Evolutionary conservation across 768 basidiomycete genomes (phyloP).

Genomic region (Panaeolus papilionaceus): DNA sequence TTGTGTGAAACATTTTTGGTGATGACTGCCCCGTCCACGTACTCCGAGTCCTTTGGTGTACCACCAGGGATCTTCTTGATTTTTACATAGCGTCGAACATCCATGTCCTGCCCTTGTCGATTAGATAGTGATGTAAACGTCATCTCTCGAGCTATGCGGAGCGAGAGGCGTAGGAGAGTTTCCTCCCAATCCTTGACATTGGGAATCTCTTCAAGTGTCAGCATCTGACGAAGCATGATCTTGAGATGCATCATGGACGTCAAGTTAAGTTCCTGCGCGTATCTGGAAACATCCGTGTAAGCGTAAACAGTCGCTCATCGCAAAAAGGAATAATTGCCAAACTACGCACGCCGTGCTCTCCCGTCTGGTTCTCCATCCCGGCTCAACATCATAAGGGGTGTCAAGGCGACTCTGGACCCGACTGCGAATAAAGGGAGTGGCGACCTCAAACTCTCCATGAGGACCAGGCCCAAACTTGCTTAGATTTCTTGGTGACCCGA

Average conservation of each 20-base stretch:
- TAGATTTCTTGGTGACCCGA: constrained; percentile 61
- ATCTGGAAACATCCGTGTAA: constrained; percentile 48
- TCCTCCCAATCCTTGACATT: constrained; percentile 90
- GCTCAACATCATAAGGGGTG: constrained; percentile 56
- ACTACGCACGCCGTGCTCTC: constrained; percentile 87
- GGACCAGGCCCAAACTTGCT: constrained; percentile 67
- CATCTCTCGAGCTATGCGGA: constrained; percentile 85
- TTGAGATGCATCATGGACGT: constrained; percentile 91
- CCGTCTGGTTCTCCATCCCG: constrained; percentile 85
- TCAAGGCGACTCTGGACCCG: constrained; percentile 83
- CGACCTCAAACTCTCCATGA: constrained; percentile 72
- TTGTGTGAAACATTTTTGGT: constrained; percentile 99
- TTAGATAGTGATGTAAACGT: constrained; percentile 75
- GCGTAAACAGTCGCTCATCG: constrained; percentile 12
- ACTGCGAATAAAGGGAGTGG: constrained; percentile 85
- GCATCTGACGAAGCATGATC: constrained; percentile 90
- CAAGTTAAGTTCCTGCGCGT: constrained; percentile 82
- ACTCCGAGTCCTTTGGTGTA: constrained; percentile 90
- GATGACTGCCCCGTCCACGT: constrained; percentile 95
- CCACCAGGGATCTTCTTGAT: constrained; percentile 99
- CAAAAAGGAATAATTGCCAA: constrained; percentile 16
- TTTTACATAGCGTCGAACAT: constrained; percentile 93
- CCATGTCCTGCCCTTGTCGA: constrained; percentile 91
- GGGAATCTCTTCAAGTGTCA: constrained; percentile 82
- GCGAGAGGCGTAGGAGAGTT: constrained; percentile 77